These are phyloP conservation scores for Mortierella sp. DNA, from an alignment of 371 early-diverging fungal genomes.

Conservation along the genomic window DNA sequence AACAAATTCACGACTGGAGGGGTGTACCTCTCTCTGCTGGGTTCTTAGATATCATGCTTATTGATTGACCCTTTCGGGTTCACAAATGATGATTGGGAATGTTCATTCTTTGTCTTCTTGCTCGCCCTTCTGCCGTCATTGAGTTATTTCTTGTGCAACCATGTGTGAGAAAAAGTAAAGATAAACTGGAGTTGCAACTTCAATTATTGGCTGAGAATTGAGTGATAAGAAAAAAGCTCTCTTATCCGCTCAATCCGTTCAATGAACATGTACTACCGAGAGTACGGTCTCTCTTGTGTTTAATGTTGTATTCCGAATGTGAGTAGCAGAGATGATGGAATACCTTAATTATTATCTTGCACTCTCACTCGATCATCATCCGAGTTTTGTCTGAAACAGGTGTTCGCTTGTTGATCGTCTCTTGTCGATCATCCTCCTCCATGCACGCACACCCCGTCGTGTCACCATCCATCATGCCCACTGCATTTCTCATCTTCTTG, in stretches of 20 bases:
- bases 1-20: background rate
- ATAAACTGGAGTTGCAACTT: background rate
- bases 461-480: too few species aligned
- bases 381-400: too few species aligned
- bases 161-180: background rate
- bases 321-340: too few species aligned
- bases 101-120: conserved; percentile 1
- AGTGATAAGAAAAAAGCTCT: background rate
- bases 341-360: too few species aligned
- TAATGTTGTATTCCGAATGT: too few species aligned
- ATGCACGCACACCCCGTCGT: too few species aligned
- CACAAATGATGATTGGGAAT: background rate
- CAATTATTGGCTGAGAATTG: background rate
- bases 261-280: background rate
- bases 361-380: too few species aligned
- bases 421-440: too few species aligned
- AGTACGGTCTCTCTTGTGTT: background rate
- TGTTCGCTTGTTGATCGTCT: too few species aligned
- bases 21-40: background rate
- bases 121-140: background rate
- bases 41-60: too few species aligned
- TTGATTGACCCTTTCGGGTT: too few species aligned
- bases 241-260: background rate
- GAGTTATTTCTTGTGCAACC: conserved; percentile 5
- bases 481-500: too few species aligned